Base-by-base conservation (phyloP, 2,329 filamentous ascomycete species). In the Cladosporium sphaerospermum region DNA sequence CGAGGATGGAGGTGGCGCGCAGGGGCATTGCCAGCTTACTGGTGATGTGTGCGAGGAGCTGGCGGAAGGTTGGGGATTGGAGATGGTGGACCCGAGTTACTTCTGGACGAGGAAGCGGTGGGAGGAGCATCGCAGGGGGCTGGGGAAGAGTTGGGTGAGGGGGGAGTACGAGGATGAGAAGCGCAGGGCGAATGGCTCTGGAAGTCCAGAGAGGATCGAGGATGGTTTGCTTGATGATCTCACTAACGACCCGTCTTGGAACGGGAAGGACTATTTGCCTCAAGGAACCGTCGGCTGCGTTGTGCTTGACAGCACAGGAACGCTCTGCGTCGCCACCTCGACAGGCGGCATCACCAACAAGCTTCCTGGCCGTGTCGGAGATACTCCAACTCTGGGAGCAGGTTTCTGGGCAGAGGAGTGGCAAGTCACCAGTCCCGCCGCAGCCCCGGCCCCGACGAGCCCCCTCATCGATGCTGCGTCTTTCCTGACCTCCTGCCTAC, bases 401-500 rank as follows among this genome's bases (percentile, higher is more conserved):
- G 90, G 90, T 0, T 96, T 90, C 69, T 96, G 89, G 89, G 89
- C 90, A 0, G 90, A 95, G 66, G 81, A 90, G 60, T 95, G 89
- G 89, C n/a, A 53, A 11, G 11, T 16, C 10, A 9, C 36, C 36
- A 13, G n/a, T 14, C 2, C 36, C 6, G 16, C 31, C 8, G 13
- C 39, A 32, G 10, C 42, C 39, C 19, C 32, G 19, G 10, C 14
- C 18, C 13, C 39, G 3, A 34, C 45, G 19, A 39, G 50, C 46
- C 34, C 32, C 44, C 13, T 55, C 42, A 16, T 48, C 33, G 14
- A 9, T 60, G 10, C 33, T 6, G 19, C 47, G 7, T 47, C 55
- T 1, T 14, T 56, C 13, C 14, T 62, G 4, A 34, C 34, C 13
- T 56, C 59, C 31, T 67, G 65, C 41, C 46, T 67, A 1, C 65